phyloP scores from a whole-genome alignment of 768 basidiomycete species.

The Russula dissimulans region DNA sequence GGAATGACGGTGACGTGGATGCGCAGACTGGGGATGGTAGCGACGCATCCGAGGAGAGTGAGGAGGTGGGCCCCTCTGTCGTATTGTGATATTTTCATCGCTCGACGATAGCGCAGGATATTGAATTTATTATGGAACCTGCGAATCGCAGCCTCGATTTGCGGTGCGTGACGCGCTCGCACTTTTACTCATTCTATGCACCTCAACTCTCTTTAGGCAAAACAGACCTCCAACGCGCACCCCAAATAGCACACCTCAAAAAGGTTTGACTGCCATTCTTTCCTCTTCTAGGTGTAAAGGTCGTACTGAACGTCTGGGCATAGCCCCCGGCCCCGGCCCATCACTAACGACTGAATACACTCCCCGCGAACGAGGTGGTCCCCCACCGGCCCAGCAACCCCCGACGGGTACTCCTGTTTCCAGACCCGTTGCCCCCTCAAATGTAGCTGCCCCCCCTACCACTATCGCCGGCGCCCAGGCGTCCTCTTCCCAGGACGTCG shows the following conservation, averaged over 20 bases:
- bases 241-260: conserved; percentile 27
- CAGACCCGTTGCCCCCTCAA: conserved; percentile 15
- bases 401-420: conserved; percentile 8
- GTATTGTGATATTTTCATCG: conserved; percentile 6
- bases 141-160: conserved; percentile 65
- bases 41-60: conserved; percentile 31
- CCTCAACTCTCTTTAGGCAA: conserved; percentile 26
- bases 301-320: conserved; percentile 10
- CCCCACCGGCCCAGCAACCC: conserved; percentile 23
- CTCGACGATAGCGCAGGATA: conserved; percentile 41
- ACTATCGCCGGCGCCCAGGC: not conserved
- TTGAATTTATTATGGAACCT: conserved; percentile 89
- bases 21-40: conserved; percentile 32
- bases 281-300: not conserved
- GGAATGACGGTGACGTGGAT: conserved; percentile 23
- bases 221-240: conserved; percentile 25
- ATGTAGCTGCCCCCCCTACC: conserved; percentile 16
- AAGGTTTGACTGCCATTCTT: conserved; percentile 20
- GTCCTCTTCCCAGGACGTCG: not conserved
- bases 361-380: conserved; percentile 54
- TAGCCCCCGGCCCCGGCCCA: conserved; percentile 44
- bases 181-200: not conserved
- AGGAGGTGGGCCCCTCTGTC: conserved; percentile 42
- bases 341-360: conserved; percentile 79
- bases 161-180: conserved; percentile 35